Evolutionary conservation across 2,329 filamentous ascomycete genomes (phyloP).

Genomic region (Paecilomyces formosus): DNA sequence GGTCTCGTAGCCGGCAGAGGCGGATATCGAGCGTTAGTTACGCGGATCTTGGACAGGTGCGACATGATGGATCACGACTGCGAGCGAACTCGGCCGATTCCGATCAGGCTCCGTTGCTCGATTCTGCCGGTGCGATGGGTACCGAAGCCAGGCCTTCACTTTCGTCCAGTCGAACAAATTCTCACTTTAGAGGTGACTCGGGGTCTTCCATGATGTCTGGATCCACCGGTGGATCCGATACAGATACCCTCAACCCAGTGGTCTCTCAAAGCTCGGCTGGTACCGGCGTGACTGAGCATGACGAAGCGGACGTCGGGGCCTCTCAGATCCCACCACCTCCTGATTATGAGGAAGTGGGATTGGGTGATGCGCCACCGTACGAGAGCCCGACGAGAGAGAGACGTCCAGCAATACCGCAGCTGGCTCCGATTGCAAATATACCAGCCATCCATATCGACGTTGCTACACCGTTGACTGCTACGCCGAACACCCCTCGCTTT

Average conservation of each 20-base stretch:
- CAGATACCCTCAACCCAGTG: conserved; percentile 17
- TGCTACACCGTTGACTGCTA: background rate
- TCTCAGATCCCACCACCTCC: conserved; percentile 29
- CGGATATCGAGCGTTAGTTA: conserved; percentile 43
- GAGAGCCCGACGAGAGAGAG: conserved; percentile 17
- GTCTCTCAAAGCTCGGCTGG: conserved; percentile 20
- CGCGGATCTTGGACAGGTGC: conserved; percentile 39
- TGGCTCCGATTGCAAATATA: conserved; percentile 2
- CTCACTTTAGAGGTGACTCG: conserved; percentile 25
- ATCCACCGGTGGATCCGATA: conserved; percentile 21
- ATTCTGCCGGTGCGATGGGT: conserved; percentile 27
- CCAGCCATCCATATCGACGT: background rate
- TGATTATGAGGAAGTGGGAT: conserved; percentile 34
- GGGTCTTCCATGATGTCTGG: conserved; percentile 28
- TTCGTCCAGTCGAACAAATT: conserved; percentile 17
- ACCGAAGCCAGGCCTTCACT: conserved; percentile 17
- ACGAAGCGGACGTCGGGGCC: conserved; percentile 31
- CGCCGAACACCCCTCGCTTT: conserved; percentile 5
- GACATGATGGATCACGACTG: conserved; percentile 43
- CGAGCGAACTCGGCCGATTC: conserved; percentile 41
- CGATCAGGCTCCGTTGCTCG: conserved; percentile 39
- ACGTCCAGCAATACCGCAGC: conserved; percentile 8
- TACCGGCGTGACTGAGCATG: conserved; percentile 12
- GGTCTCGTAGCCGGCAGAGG: conserved; percentile 34
- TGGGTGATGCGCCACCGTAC: conserved; percentile 38